Evolutionary conservation across 2,329 filamentous ascomycete species (phyloP).

Genomic region (Rhytidhysteron rufulum): DNA sequence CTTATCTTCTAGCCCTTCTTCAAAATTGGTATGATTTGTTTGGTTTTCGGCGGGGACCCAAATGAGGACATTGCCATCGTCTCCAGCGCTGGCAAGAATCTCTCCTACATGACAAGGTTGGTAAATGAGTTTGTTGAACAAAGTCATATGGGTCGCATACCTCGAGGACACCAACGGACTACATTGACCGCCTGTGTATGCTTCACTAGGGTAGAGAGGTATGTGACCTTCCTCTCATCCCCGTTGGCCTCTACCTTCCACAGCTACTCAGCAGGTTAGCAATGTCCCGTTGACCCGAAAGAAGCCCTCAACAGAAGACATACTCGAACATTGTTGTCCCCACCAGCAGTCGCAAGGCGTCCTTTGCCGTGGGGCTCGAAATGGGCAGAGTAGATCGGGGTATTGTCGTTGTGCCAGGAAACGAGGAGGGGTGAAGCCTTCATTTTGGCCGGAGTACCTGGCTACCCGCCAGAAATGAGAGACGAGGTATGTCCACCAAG

Average conservation of each 20-base stretch:
- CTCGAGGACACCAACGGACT: slow-evolving; percentile 90
- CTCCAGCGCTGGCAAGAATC: slow-evolving; percentile 87
- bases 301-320: slow-evolving; percentile 30
- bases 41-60: slow-evolving; percentile 87
- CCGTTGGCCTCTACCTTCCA: slow-evolving; percentile 87
- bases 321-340: slow-evolving; percentile 94
- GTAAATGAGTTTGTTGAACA: too few species aligned
- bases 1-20: slow-evolving; percentile 85
- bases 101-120: too few species aligned
- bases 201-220: slow-evolving; percentile 85
- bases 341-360: slow-evolving; percentile 86
- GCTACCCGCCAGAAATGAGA: not conserved
- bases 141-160: slow-evolving; percentile 58
- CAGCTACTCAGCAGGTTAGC: slow-evolving; percentile 56
- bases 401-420: slow-evolving; percentile 97
- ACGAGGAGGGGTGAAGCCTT: slow-evolving; percentile 95
- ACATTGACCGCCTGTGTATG: slow-evolving; percentile 98
- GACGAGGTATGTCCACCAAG: not conserved
- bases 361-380: slow-evolving; percentile 92
- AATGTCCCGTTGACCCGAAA: slow-evolving; percentile 4
- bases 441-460: slow-evolving; percentile 53
- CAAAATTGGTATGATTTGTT: slow-evolving; percentile 66
- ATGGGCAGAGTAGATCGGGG: slow-evolving; percentile 94
- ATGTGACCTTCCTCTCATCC: slow-evolving; percentile 84
- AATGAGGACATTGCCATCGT: slow-evolving; percentile 94